These are phyloP conservation scores for Epichloe amarillans DNA, from an alignment of 2,329 filamentous ascomycete species.

Conservation along the genomic window DNA sequence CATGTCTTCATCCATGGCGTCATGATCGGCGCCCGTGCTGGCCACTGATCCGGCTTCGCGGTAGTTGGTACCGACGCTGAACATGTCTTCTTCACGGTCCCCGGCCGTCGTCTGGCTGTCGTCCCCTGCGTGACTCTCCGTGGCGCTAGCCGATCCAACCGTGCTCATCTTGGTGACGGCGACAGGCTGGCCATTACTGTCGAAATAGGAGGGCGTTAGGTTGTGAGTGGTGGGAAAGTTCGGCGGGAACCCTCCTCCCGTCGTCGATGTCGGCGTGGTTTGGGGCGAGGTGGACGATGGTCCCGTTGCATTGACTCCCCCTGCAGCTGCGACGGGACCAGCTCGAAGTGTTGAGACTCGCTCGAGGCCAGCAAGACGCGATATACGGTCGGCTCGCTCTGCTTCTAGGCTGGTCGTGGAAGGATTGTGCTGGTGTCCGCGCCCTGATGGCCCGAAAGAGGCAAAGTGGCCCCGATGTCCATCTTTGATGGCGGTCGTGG, in stretches of 20 bases:
- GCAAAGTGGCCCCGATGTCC: conserved; percentile 75
- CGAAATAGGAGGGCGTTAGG: conserved; percentile 62
- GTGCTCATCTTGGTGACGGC: conserved; percentile 71
- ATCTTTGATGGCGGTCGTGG: conserved; percentile 92
- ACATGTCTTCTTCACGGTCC: conserved; percentile 51
- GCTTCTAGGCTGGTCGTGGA: conserved; percentile 67
- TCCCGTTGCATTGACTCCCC: conserved; percentile 9
- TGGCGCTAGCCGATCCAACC: conserved; percentile 81
- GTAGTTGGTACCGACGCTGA: conserved; percentile 53
- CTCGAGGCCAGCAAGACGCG: conserved; percentile 82
- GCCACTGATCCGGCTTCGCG: conserved; percentile 46
- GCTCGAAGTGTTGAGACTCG: conserved; percentile 66
- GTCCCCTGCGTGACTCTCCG: conserved; percentile 54
- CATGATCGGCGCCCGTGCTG: conserved; percentile 31
- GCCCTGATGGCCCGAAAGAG: conserved; percentile 30
- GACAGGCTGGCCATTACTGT: conserved; percentile 55
- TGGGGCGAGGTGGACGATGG: conserved; percentile 31
- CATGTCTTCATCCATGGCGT: conserved; percentile 41
- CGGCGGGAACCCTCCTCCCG: conserved; percentile 24
- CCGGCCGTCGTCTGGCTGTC: conserved; percentile 39
- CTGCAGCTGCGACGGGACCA: conserved; percentile 24
- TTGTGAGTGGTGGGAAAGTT: conserved; percentile 25
- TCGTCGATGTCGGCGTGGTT: conserved; percentile 36
- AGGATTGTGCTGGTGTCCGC: conserved; percentile 45
- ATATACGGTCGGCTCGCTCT: conserved; percentile 89